Evolutionary conservation across 208 protist species (phyloP).

Genomic region (Leishmania braziliensis): DNA sequence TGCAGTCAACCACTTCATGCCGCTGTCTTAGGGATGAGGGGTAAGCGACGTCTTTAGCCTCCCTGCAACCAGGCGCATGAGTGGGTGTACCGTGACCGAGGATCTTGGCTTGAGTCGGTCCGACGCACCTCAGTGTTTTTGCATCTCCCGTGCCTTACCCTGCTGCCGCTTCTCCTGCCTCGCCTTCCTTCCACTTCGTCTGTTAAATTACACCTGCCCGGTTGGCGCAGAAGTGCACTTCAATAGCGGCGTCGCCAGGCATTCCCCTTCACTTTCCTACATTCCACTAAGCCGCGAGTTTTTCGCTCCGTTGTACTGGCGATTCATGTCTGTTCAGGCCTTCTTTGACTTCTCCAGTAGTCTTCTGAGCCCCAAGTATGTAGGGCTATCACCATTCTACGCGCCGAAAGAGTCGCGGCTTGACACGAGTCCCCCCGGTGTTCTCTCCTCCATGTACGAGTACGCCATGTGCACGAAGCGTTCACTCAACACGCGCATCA

Average conservation of each 20-base stretch:
- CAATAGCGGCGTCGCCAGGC: no score
- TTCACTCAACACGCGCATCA: conserved; percentile 84
- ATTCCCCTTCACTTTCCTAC: neutral
- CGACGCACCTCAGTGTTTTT: neutral
- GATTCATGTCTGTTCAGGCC: conserved; percentile 49
- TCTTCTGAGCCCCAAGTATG: conserved; percentile 68
- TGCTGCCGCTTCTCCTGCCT: neutral
- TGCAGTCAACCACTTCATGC: neutral
- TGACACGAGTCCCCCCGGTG: conserved; percentile 32
- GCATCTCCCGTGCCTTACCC: neutral
- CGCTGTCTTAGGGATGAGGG: neutral
- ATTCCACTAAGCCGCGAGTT: neutral
- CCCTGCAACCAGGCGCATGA: neutral
- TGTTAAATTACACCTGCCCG: neutral
- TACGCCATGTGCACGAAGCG: conserved; percentile 82
- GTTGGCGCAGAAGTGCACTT: neutral
- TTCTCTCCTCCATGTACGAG: conserved; percentile 49
- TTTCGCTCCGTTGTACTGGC: neutral
- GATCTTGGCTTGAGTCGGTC: neutral
- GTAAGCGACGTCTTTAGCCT: neutral
- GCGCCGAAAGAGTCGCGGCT: conserved; percentile 37
- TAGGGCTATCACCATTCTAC: conserved; percentile 71
- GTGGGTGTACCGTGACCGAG: neutral
- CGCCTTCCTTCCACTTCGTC: neutral
- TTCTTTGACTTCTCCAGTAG: conserved; percentile 79